Evolutionary conservation across 1,139 yeast species (phyloP).

Genomic region (Lodderomyces theae): DNA sequence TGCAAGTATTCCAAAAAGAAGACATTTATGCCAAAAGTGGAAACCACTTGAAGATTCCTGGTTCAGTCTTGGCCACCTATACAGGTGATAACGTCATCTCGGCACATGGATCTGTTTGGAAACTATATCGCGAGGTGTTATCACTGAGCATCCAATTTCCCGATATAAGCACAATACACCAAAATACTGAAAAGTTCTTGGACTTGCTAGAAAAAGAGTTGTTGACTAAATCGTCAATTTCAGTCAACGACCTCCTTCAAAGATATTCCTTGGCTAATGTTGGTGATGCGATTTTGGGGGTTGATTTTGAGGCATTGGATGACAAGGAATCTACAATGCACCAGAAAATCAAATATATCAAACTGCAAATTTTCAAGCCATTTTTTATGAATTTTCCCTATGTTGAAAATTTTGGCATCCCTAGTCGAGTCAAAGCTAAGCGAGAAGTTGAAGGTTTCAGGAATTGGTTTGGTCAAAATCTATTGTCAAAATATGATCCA

Average conservation of each 20-base stretch:
- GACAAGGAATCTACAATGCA: constrained; percentile 33
- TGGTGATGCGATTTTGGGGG: constrained; percentile 50
- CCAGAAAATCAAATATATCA: constrained; percentile 39
- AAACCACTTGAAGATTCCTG: constrained; percentile 57
- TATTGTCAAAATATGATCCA: constrained; percentile 7
- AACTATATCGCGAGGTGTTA: constrained; percentile 42
- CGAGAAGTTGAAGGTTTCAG: constrained; percentile 45
- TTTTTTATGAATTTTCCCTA: constrained; percentile 54
- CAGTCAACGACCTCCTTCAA: constrained; percentile 44
- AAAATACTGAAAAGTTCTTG: constrained; percentile 31
- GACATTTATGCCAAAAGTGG: constrained; percentile 57
- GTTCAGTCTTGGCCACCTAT: constrained; percentile 52
- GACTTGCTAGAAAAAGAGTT: constrained; percentile 14
- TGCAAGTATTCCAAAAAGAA: constrained; percentile 49
- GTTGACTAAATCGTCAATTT: constrained; percentile 15
- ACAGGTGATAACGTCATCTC: constrained; percentile 65
- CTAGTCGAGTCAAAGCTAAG: constrained; percentile 46
- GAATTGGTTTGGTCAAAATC: constrained; percentile 25
- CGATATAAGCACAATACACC: constrained; percentile 29
- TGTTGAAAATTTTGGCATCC: constrained; percentile 50
- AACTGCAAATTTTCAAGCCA: constrained; percentile 56
- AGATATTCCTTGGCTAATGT: constrained; percentile 49
- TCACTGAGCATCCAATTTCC: constrained; percentile 55
- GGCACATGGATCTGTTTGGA: constrained; percentile 59
- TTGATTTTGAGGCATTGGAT: constrained; percentile 36